A percentile compares a stretch with the other conserved stretches of the same genome.
Evolutionary conservation across 306 rosid genomes (phyloP).

Genomic region (Cicer judaicum): DNA sequence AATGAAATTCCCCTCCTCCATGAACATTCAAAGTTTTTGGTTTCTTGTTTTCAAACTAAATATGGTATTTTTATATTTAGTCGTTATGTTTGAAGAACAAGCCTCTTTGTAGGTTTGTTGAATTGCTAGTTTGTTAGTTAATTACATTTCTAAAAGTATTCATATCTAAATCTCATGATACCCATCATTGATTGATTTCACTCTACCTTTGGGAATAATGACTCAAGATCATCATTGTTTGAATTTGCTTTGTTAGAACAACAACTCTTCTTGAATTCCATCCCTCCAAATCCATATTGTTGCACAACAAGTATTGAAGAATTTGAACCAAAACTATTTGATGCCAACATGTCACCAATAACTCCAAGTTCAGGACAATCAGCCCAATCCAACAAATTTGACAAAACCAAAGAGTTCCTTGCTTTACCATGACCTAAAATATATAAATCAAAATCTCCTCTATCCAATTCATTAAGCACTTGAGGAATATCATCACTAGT

Average conservation of each 20-base stretch:
- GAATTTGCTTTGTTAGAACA: not conserved
- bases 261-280: not conserved
- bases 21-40: not conserved
- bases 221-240: not conserved
- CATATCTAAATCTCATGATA: not conserved
- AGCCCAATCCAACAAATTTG: not conserved
- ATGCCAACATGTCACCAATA: conserved; percentile 33
- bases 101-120: too few relatives aligned
- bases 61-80: too few relatives aligned
- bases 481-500: conserved; percentile 43
- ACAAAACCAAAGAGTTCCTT: conserved; percentile 5
- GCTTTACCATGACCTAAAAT: conserved; percentile 26
- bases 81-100: not conserved
- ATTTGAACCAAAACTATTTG: conserved; percentile 31
- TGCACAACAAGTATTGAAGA: conserved; percentile 34
- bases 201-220: not conserved
- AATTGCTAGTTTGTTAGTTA: not conserved
- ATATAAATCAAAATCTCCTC: not conserved
- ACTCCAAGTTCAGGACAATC: conserved; percentile 30
- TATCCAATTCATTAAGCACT: conserved; percentile 10
- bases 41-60: not conserved
- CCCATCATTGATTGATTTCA: not conserved
- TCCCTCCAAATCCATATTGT: conserved; percentile 28
- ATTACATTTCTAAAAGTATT: not conserved
- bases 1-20: not conserved